phyloP scores from a whole-genome alignment of 352 stramenopile genomes.

The Globisporangium sylvaticum region DNA sequence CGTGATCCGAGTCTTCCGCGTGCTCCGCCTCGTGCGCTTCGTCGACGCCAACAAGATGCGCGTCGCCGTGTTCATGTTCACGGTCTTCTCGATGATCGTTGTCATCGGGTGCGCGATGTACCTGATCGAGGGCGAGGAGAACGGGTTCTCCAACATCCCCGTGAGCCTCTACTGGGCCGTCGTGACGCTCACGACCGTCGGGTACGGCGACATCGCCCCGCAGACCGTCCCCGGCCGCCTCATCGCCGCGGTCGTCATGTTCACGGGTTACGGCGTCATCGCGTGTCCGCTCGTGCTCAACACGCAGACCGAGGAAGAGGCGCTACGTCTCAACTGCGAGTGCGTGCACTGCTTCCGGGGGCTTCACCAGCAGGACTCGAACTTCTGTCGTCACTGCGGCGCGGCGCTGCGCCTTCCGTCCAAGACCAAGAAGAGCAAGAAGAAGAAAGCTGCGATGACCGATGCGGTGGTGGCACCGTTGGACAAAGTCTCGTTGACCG shows the following conservation, averaged over 20 bases:
- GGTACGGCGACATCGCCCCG: constrained; percentile 50
- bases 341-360: constrained; percentile 36
- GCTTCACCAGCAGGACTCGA: constrained; percentile 47
- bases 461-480: neutral
- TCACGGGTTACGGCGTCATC: constrained; percentile 46
- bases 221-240: constrained; percentile 41
- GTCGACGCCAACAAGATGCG: constrained; percentile 76
- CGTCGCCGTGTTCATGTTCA: constrained; percentile 77
- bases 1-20: constrained; percentile 72
- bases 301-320: constrained; percentile 29
- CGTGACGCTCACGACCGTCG: constrained; percentile 52
- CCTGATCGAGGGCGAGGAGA: constrained; percentile 70
- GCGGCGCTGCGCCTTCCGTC: constrained; percentile 28
- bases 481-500: constrained; percentile 1
- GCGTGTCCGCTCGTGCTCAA: constrained; percentile 47
- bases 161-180: constrained; percentile 53
- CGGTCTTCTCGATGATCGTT: constrained; percentile 70
- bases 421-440: constrained; percentile 25
- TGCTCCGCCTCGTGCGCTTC: constrained; percentile 69
- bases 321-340: constrained; percentile 35
- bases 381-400: constrained; percentile 44
- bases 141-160: constrained; percentile 73
- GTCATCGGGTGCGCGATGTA: constrained; percentile 85
- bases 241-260: constrained; percentile 51
- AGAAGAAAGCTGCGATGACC: constrained; percentile 13